Percentiles rank a stretch among this genome's conserved stretches.
These are phyloP conservation scores for Claviceps spartinae DNA, from an alignment of 2,329 filamentous ascomycete species.

Conservation along the genomic window DNA sequence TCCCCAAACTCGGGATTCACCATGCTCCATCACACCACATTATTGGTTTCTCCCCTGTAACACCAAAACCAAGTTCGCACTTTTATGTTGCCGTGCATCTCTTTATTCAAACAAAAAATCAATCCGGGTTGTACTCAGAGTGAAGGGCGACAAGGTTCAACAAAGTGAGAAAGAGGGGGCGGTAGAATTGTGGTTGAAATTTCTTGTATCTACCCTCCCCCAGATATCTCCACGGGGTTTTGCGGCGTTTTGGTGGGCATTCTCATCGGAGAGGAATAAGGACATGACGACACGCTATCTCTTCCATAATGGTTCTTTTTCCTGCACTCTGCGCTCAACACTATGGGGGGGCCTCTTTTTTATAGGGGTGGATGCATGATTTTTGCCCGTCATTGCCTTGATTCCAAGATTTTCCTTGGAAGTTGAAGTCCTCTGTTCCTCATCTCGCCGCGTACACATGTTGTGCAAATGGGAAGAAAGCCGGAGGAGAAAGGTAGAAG, in stretches of 20 bases:
- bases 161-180: no score
- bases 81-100: neutral
- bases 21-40: neutral
- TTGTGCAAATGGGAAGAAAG: neutral
- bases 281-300: neutral
- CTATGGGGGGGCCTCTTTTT: neutral
- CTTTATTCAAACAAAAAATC: neutral
- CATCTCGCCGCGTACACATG: neutral
- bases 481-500: neutral
- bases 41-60: neutral
- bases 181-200: no score
- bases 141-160: no score
- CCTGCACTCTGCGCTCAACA: neutral
- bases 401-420: no score
- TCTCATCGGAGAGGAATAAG: constrained; percentile 1
- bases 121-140: no score
- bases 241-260: constrained; percentile 7
- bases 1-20: neutral
- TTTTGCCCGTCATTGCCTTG: neutral
- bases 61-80: neutral
- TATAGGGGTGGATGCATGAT: neutral
- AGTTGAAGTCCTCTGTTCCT: neutral
- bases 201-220: neutral
- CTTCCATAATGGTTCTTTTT: neutral
- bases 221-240: neutral